These are phyloP conservation scores for Calocybe gangraenosa DNA, from an alignment of 768 basidiomycete species.

Conservation along the genomic window DNA sequence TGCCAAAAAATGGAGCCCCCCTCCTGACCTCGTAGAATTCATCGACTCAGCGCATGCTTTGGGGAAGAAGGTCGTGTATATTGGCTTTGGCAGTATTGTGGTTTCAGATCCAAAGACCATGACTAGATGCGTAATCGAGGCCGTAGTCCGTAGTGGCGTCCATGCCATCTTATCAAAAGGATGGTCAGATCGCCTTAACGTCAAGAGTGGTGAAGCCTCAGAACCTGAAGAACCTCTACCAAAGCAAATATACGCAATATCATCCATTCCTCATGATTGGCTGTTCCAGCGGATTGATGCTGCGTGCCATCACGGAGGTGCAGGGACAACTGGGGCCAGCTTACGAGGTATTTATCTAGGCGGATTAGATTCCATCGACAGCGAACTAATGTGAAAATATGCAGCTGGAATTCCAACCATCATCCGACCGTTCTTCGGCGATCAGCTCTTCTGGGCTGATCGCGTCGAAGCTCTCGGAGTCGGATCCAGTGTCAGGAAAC, in stretches of 20 bases:
- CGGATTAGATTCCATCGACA: background rate
- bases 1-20: conserved; percentile 85
- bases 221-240: conserved; percentile 72
- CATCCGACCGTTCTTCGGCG: conserved; percentile 96
- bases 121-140: conserved; percentile 88
- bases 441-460: conserved; percentile 97
- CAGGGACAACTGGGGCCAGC: conserved; percentile 94
- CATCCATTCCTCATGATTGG: conserved; percentile 94
- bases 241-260: conserved; percentile 76
- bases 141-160: conserved; percentile 82
- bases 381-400: conserved; percentile 9
- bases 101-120: conserved; percentile 92
- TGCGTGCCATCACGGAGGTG: conserved; percentile 98
- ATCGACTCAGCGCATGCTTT: conserved; percentile 71
- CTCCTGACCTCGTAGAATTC: conserved; percentile 73
- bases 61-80: conserved; percentile 91
- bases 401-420: conserved; percentile 91
- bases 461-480: conserved; percentile 96
- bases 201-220: conserved; percentile 53
- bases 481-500: conserved; percentile 82
- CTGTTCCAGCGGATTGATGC: conserved; percentile 90
- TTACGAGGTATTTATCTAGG: conserved; percentile 60
- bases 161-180: conserved; percentile 94
- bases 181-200: conserved; percentile 88
- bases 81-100: conserved; percentile 97